These are phyloP conservation scores for Termitomyces sp. DNA, from an alignment of 768 basidiomycete genomes.

Conservation along the genomic window DNA sequence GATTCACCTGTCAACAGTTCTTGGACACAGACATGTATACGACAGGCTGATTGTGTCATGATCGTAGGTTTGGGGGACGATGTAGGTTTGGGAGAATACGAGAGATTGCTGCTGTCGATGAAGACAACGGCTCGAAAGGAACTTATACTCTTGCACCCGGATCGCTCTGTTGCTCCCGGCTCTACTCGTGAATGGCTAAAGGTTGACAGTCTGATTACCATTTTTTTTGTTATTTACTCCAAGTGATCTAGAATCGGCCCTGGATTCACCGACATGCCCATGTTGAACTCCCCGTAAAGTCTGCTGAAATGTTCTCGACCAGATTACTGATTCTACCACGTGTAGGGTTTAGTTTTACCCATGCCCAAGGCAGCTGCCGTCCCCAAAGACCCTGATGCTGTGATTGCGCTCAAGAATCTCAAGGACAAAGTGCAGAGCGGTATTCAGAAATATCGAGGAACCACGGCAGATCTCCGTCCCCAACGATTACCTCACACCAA, in stretches of 20 bases:
- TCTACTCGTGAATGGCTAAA: slow-evolving; percentile 96
- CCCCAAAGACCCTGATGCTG: slow-evolving; percentile 84
- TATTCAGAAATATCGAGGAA: slow-evolving; percentile 83
- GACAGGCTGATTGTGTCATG: slow-evolving; percentile 95
- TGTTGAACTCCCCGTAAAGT: slow-evolving; percentile 77
- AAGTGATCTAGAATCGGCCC: slow-evolving; percentile 67
- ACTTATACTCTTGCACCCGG: slow-evolving; percentile 88
- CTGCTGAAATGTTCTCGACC: background rate
- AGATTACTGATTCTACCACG: background rate
- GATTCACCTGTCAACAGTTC: slow-evolving; percentile 93
- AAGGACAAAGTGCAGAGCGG: slow-evolving; percentile 88
- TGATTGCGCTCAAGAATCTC: slow-evolving; percentile 87
- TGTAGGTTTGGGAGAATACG: slow-evolving; percentile 89
- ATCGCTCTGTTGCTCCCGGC: slow-evolving; percentile 83
- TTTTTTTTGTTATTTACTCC: slow-evolving; percentile 5
- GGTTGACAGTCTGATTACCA: slow-evolving; percentile 36
- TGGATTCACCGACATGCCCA: slow-evolving; percentile 98
- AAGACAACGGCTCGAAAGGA: slow-evolving; percentile 99
- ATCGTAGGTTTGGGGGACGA: slow-evolving; percentile 94
- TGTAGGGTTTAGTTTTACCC: slow-evolving; percentile 70
- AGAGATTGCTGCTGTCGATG: slow-evolving; percentile 87
- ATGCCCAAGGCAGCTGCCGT: slow-evolving; percentile 51
- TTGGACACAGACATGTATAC: slow-evolving; percentile 98
- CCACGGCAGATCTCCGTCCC: slow-evolving; percentile 55
- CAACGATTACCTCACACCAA: slow-evolving; percentile 80